Base-by-base conservation (phyloP, 495 filamentous ascomycete genomes). In the Lindgomyces ingoldianus region DNA sequence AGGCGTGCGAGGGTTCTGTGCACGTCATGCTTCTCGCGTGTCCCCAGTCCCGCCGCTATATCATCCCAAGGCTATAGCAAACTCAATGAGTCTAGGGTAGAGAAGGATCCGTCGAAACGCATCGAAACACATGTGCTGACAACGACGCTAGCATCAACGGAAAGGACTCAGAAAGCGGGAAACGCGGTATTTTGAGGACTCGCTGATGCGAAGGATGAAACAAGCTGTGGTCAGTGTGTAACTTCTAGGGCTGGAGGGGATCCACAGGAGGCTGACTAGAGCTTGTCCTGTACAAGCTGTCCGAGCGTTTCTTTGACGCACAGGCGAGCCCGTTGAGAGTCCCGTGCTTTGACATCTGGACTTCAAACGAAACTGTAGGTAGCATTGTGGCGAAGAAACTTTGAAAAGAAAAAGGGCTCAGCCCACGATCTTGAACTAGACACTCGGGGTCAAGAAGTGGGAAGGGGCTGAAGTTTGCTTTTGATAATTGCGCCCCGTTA, bases 221-320 rank as follows among this genome's bases (percentile, higher is more conserved):
- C 25, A 53, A 53, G 50, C 50, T 53, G 50, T 53, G 50, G 50
- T 53, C 50, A 53, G 26, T 27, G 50, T 53, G 33, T 14, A 39
- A 6, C 33, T 39, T 14, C 6, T 14, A 6, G 14, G 33, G 33
- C 33, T 39, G 33, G 14, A 14, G 33, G 33, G 50, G 27, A 50
- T 50, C 22, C 22, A 16, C 22, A 1, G 19, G 19, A 50, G 33
- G 33, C 33, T 39, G 33, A 39, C 14, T 39, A 14, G 14, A 6
- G 33, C 6, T 39, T 39, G 33, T 39, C n/a, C n/a, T n/a, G n/a
- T n/a, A n/a, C n/a, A n/a, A n/a, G n/a, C n/a, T n/a, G n/a, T n/a
- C n/a, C n/a, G n/a, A n/a, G n/a, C n/a, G n/a, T n/a, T n/a, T n/a
- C n/a, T n/a, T n/a, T n/a, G n/a, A n/a, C n/a, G n/a, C n/a, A n/a